Evolutionary conservation across 768 basidiomycete species (phyloP), one percentile per base, ranked within the genome.

Genomic region (Calocybe indica): DNA sequence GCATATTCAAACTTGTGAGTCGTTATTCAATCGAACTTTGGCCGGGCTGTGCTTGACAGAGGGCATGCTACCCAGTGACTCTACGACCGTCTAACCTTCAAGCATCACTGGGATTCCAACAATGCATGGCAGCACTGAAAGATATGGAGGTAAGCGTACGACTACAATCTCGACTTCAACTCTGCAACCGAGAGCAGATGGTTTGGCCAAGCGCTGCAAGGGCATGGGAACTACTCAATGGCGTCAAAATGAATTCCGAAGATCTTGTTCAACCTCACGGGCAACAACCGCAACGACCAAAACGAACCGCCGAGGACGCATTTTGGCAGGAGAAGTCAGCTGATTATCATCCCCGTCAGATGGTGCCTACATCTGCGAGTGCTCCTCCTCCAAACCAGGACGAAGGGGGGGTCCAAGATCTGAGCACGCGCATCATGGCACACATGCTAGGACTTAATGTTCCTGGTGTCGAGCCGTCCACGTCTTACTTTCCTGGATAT

Each of bases 201-300:
- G 74, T 82, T 29, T 88, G 86, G 86, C 83, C 86, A 2, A 83
- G 79, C 56, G 84, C 85, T 14, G 68, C 72, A 12, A 77, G 83
- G 33, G 78, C 81, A 38, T 80, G 76, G 67, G 81, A 83, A 37
- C 66, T 88, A 29, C 64, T 88, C 43, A 78, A 82, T 58, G 84
- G 85, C 7, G 83, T 78, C 34, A 78, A 81, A 56, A 68, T 85
- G 31, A 75, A 76, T 29, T 66, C 76, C 9, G 69, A 76, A 48
- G 63, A 64, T 46, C 58, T 68, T 45, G 46, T 65, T 40, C 52
- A 64, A 34, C 66, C 65, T 45, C 67, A 70, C 45, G 53, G 68
- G 39, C 63, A 64, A 41, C 62, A 63, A 22, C 60, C 63, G 14
- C 75, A 76, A 28, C 69, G 80, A 50, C 70, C 72, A 42, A 85